phyloP scores from a whole-genome alignment of 2,329 filamentous ascomycete species.

The Tolypocladium album region DNA sequence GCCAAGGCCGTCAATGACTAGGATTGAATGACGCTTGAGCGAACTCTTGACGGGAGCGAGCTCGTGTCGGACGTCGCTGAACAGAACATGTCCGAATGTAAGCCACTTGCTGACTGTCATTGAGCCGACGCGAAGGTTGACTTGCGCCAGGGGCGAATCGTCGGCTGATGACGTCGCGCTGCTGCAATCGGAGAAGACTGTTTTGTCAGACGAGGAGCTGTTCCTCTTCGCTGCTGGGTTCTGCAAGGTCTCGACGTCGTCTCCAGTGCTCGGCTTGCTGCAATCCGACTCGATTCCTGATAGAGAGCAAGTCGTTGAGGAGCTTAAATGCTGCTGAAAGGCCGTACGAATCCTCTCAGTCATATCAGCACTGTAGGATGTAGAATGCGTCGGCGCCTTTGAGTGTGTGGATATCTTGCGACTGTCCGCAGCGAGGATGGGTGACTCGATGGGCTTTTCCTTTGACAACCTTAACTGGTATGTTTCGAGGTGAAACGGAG shows the following conservation, averaged over 20 bases:
- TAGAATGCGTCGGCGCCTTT: constrained; percentile 31
- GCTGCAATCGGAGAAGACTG: constrained; percentile 31
- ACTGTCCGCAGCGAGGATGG: constrained; percentile 27
- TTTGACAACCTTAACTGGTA: constrained; percentile 28
- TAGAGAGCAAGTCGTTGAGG: constrained; percentile 31
- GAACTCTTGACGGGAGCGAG: constrained; percentile 34
- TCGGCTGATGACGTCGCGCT: constrained; percentile 41
- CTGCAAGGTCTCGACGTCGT: not conserved
- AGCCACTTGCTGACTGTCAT: constrained; percentile 85
- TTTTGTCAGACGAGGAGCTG: constrained; percentile 19
- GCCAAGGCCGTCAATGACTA: constrained; percentile 76
- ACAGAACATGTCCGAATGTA: constrained; percentile 72
- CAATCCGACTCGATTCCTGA: constrained; percentile 23
- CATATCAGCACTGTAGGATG: constrained; percentile 44
- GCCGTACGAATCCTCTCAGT: constrained; percentile 39
- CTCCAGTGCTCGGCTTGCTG: not conserved
- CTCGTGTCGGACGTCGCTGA: constrained; percentile 68
- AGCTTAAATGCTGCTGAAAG: constrained; percentile 30
- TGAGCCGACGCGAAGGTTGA: constrained; percentile 68
- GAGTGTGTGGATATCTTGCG: constrained; percentile 21
- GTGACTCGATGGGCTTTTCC: constrained; percentile 33
- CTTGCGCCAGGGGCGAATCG: constrained; percentile 54
- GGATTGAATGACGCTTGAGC: constrained; percentile 46
- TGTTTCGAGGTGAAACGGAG: constrained; percentile 45
- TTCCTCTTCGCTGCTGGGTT: constrained; percentile 14